Conservation (phyloP, 495 filamentous ascomycete genomes). For the Hypomontagnella submonticulosa region DNA sequence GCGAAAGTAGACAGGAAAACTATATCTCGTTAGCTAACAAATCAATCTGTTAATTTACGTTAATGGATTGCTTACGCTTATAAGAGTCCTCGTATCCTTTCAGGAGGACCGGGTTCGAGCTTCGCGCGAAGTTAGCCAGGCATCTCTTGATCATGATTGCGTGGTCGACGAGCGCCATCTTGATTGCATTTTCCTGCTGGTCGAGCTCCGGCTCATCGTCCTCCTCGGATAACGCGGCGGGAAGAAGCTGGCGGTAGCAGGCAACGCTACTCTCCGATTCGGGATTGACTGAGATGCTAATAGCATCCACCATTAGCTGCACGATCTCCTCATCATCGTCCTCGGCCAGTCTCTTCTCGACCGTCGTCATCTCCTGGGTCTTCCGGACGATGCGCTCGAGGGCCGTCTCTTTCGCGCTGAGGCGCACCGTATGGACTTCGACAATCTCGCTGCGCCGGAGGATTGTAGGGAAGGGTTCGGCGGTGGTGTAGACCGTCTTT, state of each 20-base stretch:
- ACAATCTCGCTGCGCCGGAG: slow-evolving; percentile 88
- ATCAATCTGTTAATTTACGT: slow-evolving; percentile 43
- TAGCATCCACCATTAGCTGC: slow-evolving; percentile 73
- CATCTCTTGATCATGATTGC: slow-evolving; percentile 87
- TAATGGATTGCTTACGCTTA: slow-evolving; percentile 60
- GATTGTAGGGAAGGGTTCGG: slow-evolving; percentile 91
- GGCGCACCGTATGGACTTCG: slow-evolving; percentile 65
- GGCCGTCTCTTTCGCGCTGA: slow-evolving; percentile 84
- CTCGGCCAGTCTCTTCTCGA: slow-evolving; percentile 80
- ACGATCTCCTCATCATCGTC: slow-evolving; percentile 71
- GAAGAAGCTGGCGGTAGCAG: slow-evolving; percentile 77
- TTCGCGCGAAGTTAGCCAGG: slow-evolving; percentile 73
- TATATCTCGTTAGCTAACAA: slow-evolving; percentile 35
- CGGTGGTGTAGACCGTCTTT: slow-evolving; percentile 85
- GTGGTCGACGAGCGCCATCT: slow-evolving; percentile 88
- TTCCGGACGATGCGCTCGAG: slow-evolving; percentile 92
- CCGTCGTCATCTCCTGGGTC: slow-evolving; percentile 79
- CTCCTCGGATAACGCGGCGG: slow-evolving; percentile 56
- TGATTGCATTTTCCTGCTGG: slow-evolving; percentile 83
- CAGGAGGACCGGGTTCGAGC: slow-evolving; percentile 61
- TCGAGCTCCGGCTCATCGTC: slow-evolving; percentile 66
- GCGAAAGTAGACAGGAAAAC: slow-evolving; percentile 57
- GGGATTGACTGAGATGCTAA: slow-evolving; percentile 77
- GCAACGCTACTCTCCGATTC: slow-evolving; percentile 75
- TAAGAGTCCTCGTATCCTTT: slow-evolving; percentile 57